These are phyloP conservation scores for Botryotinia globosa DNA, from an alignment of 2,329 filamentous ascomycete genomes.

Conservation along the genomic window DNA sequence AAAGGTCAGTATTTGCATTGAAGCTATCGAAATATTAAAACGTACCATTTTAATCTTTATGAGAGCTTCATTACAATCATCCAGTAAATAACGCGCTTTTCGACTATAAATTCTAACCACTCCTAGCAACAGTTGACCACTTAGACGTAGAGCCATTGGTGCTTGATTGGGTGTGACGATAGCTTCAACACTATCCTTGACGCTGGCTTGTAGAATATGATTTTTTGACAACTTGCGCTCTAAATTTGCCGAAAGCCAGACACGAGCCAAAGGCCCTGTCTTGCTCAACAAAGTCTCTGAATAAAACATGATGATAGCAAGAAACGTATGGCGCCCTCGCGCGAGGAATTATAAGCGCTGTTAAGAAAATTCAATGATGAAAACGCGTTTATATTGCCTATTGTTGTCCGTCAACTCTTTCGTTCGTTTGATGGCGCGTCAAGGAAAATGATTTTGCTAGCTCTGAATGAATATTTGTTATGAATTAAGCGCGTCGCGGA, in stretches of 20 bases:
- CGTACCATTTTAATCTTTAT: slow-evolving; percentile 98
- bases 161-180: slow-evolving; percentile 93
- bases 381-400: slow-evolving; percentile 12
- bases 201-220: slow-evolving; percentile 90
- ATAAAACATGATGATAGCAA: slow-evolving; percentile 76
- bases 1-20: slow-evolving; percentile 39
- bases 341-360: not conserved
- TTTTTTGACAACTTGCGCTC: slow-evolving; percentile 98
- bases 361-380: not conserved
- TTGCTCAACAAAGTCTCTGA: slow-evolving; percentile 93
- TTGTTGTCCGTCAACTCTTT: slow-evolving; percentile 2
- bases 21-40: slow-evolving; percentile 30
- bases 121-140: slow-evolving; percentile 88
- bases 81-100: slow-evolving; percentile 92
- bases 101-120: slow-evolving; percentile 97
- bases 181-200: slow-evolving; percentile 89
- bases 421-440: slow-evolving; percentile 14
- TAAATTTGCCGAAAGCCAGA: slow-evolving; percentile 97
- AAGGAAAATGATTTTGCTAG: not conserved
- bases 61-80: slow-evolving; percentile 95
- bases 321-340: slow-evolving; percentile 7
- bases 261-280: slow-evolving; percentile 92
- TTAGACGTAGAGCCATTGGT: slow-evolving; percentile 90
- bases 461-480: not conserved
- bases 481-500: slow-evolving; percentile 2